A percentile compares a stretch with the other conserved stretches of the same genome.
Evolutionary conservation across 139 green algal species (phyloP).

Genomic region (Asterochloris sp.): DNA sequence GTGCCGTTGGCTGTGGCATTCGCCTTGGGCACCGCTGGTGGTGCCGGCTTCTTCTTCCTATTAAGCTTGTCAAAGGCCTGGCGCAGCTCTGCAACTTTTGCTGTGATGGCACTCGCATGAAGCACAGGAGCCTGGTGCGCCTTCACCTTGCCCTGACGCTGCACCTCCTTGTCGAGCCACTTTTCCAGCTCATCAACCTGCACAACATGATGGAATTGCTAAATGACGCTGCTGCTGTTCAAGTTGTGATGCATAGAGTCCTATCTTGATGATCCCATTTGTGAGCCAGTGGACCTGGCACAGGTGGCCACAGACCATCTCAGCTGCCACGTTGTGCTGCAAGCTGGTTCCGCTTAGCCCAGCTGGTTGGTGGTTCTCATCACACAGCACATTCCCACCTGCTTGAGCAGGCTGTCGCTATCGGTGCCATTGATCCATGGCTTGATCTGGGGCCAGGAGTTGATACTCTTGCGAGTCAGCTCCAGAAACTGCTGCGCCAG

Average conservation of each 20-base stretch:
- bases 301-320: background rate
- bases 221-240: background rate
- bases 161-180: conserved; percentile 62
- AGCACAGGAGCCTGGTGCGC: conserved; percentile 66
- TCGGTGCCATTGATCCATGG: conserved; percentile 83
- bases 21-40: background rate
- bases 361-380: background rate
- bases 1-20: conserved; percentile 11
- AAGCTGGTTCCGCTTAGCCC: background rate
- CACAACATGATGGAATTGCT: background rate
- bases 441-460: conserved; percentile 69
- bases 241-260: too few relatives aligned
- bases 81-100: conserved; percentile 24
- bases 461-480: conserved; percentile 36
- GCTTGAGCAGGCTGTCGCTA: conserved; percentile 37
- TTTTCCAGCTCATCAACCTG: conserved; percentile 52
- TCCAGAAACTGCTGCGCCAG: conserved; percentile 44
- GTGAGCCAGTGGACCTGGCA: too few relatives aligned
- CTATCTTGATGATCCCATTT: background rate
- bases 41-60: conserved; percentile 25
- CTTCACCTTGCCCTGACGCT: conserved; percentile 54
- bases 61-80: conserved; percentile 25
- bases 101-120: conserved; percentile 31
- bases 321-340: background rate
- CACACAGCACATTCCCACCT: conserved; percentile 33